Evolutionary conservation across 2,329 filamentous ascomycete genomes (phyloP).

Genomic region (Thielaviopsis euricoi): DNA sequence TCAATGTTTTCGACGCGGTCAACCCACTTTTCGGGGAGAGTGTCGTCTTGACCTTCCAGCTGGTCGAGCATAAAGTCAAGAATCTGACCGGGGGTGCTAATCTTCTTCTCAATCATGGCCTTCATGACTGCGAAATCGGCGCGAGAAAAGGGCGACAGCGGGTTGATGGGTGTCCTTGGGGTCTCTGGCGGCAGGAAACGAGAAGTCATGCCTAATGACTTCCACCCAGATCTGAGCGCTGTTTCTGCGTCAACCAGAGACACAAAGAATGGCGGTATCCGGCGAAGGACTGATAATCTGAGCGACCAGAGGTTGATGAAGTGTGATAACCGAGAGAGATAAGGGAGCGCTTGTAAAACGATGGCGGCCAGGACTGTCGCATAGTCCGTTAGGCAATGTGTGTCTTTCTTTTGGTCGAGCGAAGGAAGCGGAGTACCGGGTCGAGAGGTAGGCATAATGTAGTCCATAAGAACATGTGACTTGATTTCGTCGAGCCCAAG

Average conservation of each 20-base stretch:
- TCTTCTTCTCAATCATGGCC: slow-evolving; percentile 46
- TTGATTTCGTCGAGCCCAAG: slow-evolving; percentile 79
- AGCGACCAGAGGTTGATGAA: slow-evolving; percentile 66
- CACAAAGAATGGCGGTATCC: slow-evolving; percentile 51
- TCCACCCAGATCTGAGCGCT: slow-evolving; percentile 51
- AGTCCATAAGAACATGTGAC: slow-evolving; percentile 65
- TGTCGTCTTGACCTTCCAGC: slow-evolving; percentile 70
- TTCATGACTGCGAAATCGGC: slow-evolving; percentile 43
- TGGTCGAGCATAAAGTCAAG: slow-evolving; percentile 78
- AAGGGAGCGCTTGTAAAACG: slow-evolving; percentile 74
- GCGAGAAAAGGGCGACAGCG: slow-evolving; percentile 19
- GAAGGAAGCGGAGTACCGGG: slow-evolving; percentile 22
- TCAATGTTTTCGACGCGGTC: slow-evolving; percentile 73
- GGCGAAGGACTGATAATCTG: slow-evolving; percentile 57
- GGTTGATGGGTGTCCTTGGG: not conserved
- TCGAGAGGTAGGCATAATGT: slow-evolving; percentile 42
- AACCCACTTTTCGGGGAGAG: slow-evolving; percentile 73
- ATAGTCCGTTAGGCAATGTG: slow-evolving; percentile 2
- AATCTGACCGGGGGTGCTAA: slow-evolving; percentile 51
- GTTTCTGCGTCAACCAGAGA: slow-evolving; percentile 50
- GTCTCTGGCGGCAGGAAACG: slow-evolving; percentile 5
- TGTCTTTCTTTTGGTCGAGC: slow-evolving; percentile 16
- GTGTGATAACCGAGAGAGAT: slow-evolving; percentile 54
- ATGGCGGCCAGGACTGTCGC: slow-evolving; percentile 83
- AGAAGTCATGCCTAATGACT: slow-evolving; percentile 30